Evolutionary conservation across 2,329 filamentous ascomycete genomes (phyloP).

Genomic region (Botryotinia convoluta): DNA sequence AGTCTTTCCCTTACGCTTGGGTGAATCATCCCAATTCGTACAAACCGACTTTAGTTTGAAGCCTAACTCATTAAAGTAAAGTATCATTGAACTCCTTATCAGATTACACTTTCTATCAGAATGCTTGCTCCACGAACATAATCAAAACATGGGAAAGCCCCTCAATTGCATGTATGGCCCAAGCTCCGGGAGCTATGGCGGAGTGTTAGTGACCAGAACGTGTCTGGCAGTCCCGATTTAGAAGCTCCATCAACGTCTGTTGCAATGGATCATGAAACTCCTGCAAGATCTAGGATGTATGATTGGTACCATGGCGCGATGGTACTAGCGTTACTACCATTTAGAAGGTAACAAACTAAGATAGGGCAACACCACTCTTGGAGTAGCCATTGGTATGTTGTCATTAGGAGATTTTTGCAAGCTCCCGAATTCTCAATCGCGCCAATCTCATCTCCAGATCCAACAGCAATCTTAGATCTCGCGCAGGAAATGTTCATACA

Average conservation of each 20-base stretch:
- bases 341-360: conserved; percentile 2
- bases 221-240: conserved; percentile 6
- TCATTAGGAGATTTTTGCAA: conserved; percentile 11
- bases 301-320: background rate
- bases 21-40: background rate
- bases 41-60: background rate
- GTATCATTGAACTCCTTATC: background rate
- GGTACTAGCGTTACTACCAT: background rate
- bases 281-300: conserved; percentile 3
- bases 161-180: background rate
- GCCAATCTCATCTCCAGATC: background rate
- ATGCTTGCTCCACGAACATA: background rate
- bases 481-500: background rate
- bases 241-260: conserved; percentile 7
- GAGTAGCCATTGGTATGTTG: conserved; percentile 4
- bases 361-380: conserved; percentile 6
- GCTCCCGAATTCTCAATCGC: background rate
- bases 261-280: background rate
- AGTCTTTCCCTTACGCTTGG: background rate
- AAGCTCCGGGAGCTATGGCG: conserved; percentile 8
- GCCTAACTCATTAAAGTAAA: background rate
- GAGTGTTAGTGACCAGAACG: background rate
- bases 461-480: background rate
- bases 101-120: background rate
- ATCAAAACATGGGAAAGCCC: background rate